phyloP scores from a whole-genome alignment of 2,329 filamentous ascomycete genomes.

The Elsinoe perseae region DNA sequence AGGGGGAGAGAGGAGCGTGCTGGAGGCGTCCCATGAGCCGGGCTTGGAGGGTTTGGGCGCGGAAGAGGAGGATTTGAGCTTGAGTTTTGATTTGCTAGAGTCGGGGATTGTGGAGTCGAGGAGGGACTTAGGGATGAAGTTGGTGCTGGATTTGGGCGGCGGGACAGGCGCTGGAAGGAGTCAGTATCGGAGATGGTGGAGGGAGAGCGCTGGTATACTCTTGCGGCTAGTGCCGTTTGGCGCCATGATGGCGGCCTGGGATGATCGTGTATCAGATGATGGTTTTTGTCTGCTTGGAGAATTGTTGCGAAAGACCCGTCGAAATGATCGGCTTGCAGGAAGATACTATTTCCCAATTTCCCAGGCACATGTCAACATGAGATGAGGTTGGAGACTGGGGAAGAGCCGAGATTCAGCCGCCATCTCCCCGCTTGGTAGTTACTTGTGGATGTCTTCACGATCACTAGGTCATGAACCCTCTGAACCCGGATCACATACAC shows the following conservation, averaged over 20 bases:
- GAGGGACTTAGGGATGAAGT: constrained; percentile 16
- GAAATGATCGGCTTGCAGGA: neutral
- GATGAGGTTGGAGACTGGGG: neutral
- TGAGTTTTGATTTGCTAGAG: constrained; percentile 18
- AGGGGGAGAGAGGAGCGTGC: neutral
- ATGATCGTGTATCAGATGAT: neutral
- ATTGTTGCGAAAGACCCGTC: neutral
- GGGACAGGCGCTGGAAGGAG: constrained; percentile 14
- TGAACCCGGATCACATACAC: no score
- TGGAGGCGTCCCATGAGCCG: constrained; percentile 28
- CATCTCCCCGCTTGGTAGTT: no score
- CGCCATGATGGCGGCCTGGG: constrained; percentile 16
- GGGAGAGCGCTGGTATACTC: constrained; percentile 8
- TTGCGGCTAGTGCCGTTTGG: constrained; percentile 20
- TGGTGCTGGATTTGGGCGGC: constrained; percentile 14
- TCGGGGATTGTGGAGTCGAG: constrained; percentile 12
- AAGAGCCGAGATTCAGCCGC: constrained; percentile 1
- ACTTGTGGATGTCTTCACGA: neutral
- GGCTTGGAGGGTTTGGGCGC: constrained; percentile 28
- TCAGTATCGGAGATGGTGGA: neutral
- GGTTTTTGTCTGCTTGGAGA: constrained; percentile 5
- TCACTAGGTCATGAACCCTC: neutral
- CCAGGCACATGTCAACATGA: constrained; percentile 7
- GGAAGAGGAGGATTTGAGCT: constrained; percentile 25
- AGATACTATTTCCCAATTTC: neutral